Conservation (phyloP, 2,329 filamentous ascomycete genomes). For the Aspergillus cejpii region DNA sequence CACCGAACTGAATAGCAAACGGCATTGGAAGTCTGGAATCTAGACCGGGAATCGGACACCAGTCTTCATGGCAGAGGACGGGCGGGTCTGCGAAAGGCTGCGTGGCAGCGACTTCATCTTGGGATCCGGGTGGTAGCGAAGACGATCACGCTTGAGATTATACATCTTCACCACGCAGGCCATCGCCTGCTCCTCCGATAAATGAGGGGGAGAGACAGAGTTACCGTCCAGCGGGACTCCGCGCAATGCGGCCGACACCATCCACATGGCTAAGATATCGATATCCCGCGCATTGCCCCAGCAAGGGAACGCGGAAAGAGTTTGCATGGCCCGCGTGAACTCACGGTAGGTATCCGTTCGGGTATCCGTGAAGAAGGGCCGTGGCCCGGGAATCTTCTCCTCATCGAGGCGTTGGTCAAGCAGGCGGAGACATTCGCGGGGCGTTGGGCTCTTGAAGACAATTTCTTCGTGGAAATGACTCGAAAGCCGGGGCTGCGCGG, state of each 20-base stretch:
- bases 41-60: slow-evolving; percentile 17
- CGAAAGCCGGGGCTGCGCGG: slow-evolving; percentile 14
- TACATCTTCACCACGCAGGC: slow-evolving; percentile 15
- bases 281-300: slow-evolving; percentile 18
- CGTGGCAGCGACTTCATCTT: slow-evolving; percentile 15
- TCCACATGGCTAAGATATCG: slow-evolving; percentile 15
- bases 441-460: slow-evolving; percentile 16
- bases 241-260: slow-evolving; percentile 13
- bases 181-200: slow-evolving; percentile 18
- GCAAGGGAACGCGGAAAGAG: slow-evolving; percentile 19
- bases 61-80: slow-evolving; percentile 7
- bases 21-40: not conserved
- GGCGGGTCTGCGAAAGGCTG: slow-evolving; percentile 14
- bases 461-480: slow-evolving; percentile 19
- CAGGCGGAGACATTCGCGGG: slow-evolving; percentile 16
- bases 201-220: not conserved
- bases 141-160: slow-evolving; percentile 16
- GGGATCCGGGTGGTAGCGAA: slow-evolving; percentile 16
- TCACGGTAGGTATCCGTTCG: slow-evolving; percentile 12
- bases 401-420: slow-evolving; percentile 15
- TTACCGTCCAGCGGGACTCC: slow-evolving; percentile 13
- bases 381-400: slow-evolving; percentile 9
- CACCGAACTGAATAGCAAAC: not conserved
- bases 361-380: slow-evolving; percentile 13
- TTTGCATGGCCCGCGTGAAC: slow-evolving; percentile 18